phyloP scores from a whole-genome alignment of 108 stramenopile species.

The Aureococcus anophagefferens region DNA sequence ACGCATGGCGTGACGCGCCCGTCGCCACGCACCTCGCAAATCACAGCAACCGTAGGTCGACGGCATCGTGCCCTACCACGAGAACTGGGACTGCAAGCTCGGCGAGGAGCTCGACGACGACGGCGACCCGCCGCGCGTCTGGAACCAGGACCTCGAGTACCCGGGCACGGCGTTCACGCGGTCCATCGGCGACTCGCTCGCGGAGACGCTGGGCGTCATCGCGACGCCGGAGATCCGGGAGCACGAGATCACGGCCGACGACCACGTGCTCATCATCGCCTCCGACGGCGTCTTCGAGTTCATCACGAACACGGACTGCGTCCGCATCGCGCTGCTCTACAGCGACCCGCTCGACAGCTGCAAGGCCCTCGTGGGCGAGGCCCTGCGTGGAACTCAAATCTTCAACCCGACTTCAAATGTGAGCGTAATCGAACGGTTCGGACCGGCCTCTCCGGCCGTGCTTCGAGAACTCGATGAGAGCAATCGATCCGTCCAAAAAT shows the following conservation, averaged over 20 bases:
- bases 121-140: constrained; percentile 83
- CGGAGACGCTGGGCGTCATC: constrained; percentile 71
- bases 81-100: constrained; percentile 38
- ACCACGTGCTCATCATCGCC: not conserved
- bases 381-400: no score
- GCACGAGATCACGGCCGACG: no score
- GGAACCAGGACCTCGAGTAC: constrained; percentile 66
- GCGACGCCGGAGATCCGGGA: constrained; percentile 70
- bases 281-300: constrained; percentile 50
- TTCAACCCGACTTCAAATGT: no score
- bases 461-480: no score
- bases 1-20: no score
- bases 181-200: constrained; percentile 72
- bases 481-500: no score
- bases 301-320: constrained; percentile 68
- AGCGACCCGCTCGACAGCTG: constrained; percentile 76
- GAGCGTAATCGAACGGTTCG: no score
- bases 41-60: no score
- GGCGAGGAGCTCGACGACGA: constrained; percentile 67
- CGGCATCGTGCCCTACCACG: constrained; percentile 51
- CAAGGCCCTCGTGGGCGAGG: constrained; percentile 81
- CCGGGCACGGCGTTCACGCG: constrained; percentile 90
- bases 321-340: constrained; percentile 52
- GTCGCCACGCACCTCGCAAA: no score
- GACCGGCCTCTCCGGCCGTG: no score